Conservation (phyloP, 495 filamentous ascomycete genomes). For the Extremus antarcticus region DNA sequence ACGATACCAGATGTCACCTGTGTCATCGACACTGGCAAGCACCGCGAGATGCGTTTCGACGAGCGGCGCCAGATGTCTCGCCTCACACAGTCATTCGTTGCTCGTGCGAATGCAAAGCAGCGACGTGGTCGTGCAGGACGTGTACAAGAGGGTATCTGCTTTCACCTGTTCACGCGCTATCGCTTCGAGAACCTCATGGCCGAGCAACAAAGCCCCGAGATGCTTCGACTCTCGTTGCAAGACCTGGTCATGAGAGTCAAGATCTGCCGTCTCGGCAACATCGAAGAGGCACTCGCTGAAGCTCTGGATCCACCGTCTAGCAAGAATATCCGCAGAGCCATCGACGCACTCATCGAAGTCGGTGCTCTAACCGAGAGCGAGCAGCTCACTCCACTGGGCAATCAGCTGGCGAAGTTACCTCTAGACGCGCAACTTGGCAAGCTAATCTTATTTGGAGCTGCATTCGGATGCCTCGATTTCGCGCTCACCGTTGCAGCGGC, state of each 20-base stretch:
- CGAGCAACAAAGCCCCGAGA: constrained; percentile 89
- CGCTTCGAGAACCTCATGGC: constrained; percentile 72
- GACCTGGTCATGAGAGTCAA: constrained; percentile 94
- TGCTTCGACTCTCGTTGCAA: constrained; percentile 85
- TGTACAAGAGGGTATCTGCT: constrained; percentile 87
- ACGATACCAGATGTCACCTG: constrained; percentile 95
- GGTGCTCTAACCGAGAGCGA: constrained; percentile 72
- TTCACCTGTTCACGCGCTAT: constrained; percentile 84
- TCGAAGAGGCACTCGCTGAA: constrained; percentile 79
- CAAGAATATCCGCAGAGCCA: constrained; percentile 82
- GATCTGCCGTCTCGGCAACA: constrained; percentile 84
- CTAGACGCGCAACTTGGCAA: constrained; percentile 93
- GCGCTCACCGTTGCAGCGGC: constrained; percentile 84
- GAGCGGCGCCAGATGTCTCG: constrained; percentile 82
- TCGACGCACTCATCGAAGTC: constrained; percentile 87
- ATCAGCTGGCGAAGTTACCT: constrained; percentile 76
- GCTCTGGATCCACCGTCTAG: constrained; percentile 81
- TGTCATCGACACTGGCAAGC: constrained; percentile 88
- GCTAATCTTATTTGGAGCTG: constrained; percentile 67
- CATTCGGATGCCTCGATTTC: constrained; percentile 86
- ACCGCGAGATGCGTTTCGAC: constrained; percentile 94
- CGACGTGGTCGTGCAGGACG: constrained; percentile 89
- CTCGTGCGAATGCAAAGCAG: constrained; percentile 87
- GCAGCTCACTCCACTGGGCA: constrained; percentile 74
- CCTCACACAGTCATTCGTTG: constrained; percentile 86